Conservation (phyloP, 768 basidiomycete genomes). For the Butyriboletus loyo region DNA sequence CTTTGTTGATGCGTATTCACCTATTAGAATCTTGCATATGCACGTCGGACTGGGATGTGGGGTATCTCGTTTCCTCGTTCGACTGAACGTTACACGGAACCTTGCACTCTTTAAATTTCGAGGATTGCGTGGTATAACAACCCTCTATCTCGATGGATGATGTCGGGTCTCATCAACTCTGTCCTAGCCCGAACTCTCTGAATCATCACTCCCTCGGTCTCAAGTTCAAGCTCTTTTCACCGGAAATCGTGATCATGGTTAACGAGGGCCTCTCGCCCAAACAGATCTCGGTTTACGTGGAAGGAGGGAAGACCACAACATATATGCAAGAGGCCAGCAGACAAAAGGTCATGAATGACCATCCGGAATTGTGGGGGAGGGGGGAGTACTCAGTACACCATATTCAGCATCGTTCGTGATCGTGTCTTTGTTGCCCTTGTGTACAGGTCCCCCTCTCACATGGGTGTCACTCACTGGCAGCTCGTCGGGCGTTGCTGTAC, state of each 20-base stretch:
- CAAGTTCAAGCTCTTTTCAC: conserved; percentile 81
- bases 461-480: conserved; percentile 42
- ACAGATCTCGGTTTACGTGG: conserved; percentile 65
- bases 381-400: no score
- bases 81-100: conserved; percentile 71
- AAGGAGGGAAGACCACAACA: conserved; percentile 64
- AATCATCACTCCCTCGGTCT: conserved; percentile 52
- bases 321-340: conserved; percentile 68
- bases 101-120: conserved; percentile 77
- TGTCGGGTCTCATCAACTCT: conserved; percentile 47
- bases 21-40: no score
- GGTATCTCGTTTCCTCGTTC: conserved; percentile 85
- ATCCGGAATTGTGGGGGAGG: conserved; percentile 76
- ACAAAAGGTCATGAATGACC: conserved; percentile 77
- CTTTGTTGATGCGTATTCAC: no score
- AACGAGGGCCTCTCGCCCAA: conserved; percentile 78
- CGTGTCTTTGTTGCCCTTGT: neutral
- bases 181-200: neutral
- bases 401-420: conserved; percentile 82
- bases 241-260: conserved; percentile 89
- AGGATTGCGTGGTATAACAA: conserved; percentile 80
- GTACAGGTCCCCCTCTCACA: neutral
- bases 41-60: no score
- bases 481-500: conserved; percentile 87
- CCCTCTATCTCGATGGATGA: conserved; percentile 74